Base-by-base conservation (phyloP, 345 rosid species). In the Ceriops tagal region DNA sequence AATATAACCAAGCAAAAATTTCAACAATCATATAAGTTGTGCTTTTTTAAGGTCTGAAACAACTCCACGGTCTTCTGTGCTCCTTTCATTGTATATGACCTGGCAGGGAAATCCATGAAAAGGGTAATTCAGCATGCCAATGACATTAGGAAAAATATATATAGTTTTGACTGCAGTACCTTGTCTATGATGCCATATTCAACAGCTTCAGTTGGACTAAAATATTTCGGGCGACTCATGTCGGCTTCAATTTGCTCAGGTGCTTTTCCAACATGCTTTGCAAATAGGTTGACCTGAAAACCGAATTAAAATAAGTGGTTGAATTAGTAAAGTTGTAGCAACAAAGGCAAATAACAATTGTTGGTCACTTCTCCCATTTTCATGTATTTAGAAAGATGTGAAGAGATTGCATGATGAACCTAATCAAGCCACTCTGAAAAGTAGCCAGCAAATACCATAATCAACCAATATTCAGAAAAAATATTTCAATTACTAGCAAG, bases 181-280 rank as follows among this genome's bases (percentile, higher is more conserved):
- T 91, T 89, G 80, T 92, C 99, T 67, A 93, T 90, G 86, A 92
- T 83, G 74, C 96, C 96, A 59, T 92, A 92, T 82, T 90, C 97
- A 82, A 95, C 89, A 28, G 87, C 93, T 74, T 88, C 93, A 28
- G 85, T 73, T 27, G 93, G 90, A 71, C 78, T 83, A 66, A 87
- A 95, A 71, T 95, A 95, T 84, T 95, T 92, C 4, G 99, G 97
- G 19, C 93, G 88, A 70, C 85, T 82, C 73, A 85, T 87, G 76
- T 89, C 96, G 62, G 84, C 89, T 77, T 92, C 96, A 67, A 95
- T 95, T 84, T 89, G 84, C 83, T 87, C 89, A 1, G 84, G 83
- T 28, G 96, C 73, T 80, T 92, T 83, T 66, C 96, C 92, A 28
- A 73, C 83, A 65, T 87, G 90, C 83, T 83, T 82, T 64, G 96